Percentiles rank a stretch among this genome's conserved stretches.
phyloP scores from a whole-genome alignment of 2,329 filamentous ascomycete species.

The Microsporum ferrugineum region DNA sequence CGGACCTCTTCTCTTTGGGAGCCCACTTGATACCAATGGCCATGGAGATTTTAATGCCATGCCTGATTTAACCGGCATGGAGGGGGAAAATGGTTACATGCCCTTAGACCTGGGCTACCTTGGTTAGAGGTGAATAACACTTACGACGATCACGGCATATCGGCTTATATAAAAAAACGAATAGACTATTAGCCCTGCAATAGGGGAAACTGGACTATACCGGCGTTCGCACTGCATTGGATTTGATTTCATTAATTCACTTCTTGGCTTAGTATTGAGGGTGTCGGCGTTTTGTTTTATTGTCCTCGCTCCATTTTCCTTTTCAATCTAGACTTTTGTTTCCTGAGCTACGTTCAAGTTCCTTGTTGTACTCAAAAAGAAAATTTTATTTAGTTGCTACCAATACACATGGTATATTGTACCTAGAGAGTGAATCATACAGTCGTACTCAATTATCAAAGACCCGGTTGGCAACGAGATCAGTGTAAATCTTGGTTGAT shows the following conservation, averaged over 20 bases:
- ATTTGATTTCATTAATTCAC: too few relatives aligned
- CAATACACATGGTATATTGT: neutral
- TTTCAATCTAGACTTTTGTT: neutral
- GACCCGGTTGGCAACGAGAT: neutral
- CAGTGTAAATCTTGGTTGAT: neutral
- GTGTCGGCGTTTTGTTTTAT: neutral
- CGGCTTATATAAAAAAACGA: neutral
- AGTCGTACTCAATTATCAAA: neutral
- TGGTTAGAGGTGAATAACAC: neutral
- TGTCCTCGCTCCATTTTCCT: too few relatives aligned
- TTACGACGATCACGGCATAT: neutral
- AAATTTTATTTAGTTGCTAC: neutral
- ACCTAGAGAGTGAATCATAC: neutral
- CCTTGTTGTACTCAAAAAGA: neutral
- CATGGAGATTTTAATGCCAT: constrained; percentile 5
- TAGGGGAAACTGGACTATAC: neutral
- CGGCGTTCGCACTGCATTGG: neutral
- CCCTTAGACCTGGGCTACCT: constrained; percentile 1
- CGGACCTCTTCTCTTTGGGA: constrained; percentile 6
- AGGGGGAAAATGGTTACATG: constrained; percentile 4
- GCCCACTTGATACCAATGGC: neutral
- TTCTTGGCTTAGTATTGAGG: neutral
- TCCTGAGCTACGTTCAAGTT: neutral
- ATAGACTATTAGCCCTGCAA: neutral
- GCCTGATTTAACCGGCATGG: neutral